phyloP scores from a whole-genome alignment of 164 flowering plant genomes.

The Echeveria elegans region DNA sequence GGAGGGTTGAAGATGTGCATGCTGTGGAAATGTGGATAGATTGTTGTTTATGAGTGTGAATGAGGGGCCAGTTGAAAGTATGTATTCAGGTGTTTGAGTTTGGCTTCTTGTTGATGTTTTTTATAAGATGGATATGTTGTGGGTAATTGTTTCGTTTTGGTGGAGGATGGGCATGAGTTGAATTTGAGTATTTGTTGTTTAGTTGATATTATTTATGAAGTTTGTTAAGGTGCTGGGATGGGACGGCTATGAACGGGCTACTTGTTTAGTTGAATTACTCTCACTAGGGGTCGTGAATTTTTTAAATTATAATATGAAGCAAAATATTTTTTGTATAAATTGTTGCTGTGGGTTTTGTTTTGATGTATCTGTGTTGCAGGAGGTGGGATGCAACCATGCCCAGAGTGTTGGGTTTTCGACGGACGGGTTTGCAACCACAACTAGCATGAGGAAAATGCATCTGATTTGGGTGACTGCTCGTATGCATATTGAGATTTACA shows the following conservation, averaged over 20 bases:
- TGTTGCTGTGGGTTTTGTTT: not conserved
- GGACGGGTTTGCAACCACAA: slow-evolving; percentile 91
- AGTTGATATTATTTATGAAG: too few species aligned
- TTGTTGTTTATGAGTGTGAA: not conserved
- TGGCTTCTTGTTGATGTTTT: not conserved
- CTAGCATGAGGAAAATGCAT: slow-evolving; percentile 81
- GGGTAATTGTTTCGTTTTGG: too few species aligned
- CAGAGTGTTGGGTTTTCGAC: slow-evolving; percentile 94
- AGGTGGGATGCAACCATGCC: slow-evolving; percentile 93
- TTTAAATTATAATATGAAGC: too few species aligned
- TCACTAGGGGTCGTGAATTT: too few species aligned
- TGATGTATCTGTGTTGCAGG: slow-evolving; percentile 33
- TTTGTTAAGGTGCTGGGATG: too few species aligned
- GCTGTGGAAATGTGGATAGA: not conserved
- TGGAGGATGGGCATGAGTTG: too few species aligned
- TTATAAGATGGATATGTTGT: too few species aligned
- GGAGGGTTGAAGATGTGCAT: not conserved
- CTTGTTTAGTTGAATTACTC: not conserved
- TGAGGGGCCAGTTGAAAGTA: not conserved
- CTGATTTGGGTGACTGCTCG: slow-evolving; percentile 99
- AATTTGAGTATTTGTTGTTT: too few species aligned
- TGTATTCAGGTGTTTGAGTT: not conserved
- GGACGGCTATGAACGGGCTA: too few species aligned
- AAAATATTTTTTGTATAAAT: not conserved
- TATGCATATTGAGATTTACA: slow-evolving; percentile 95